Base-by-base conservation (phyloP, 371 early-diverging fungal genomes). In the Choanephora cucurbitarum region DNA sequence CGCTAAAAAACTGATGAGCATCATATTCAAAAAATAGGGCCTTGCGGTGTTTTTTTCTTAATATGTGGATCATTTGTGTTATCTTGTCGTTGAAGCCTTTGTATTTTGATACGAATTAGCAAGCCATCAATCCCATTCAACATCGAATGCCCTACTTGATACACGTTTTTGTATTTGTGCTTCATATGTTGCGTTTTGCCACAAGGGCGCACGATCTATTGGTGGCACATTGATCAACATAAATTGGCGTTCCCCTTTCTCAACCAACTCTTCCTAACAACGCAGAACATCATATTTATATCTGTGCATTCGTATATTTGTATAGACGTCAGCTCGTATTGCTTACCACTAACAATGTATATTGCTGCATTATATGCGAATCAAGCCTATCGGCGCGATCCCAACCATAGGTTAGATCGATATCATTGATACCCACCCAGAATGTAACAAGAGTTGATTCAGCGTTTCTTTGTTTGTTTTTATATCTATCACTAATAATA, bases 371-470 rank as follows among this genome's bases (percentile, higher is more conserved):
- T 15, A 73, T 60, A 2, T 32, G n/a, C 10, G 22, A 21, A 51
- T 70, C 65, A 34, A 69, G 34, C 19, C 19, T 32, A 22, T 44
- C 24, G 0, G 60, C 60, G 32, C 55, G 24, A 13, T 47, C 22
- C 67, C 65, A 67, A 13, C 58, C 54, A 24, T 62, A 61, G 5
- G 73, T 70, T 18, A 69, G 33, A n/a, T 58, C 63, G 42, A 75
- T 67, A 39, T 75, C 75, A 49, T 75, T 75, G 24, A 75, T 75
- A 6, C 75, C 75, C 5, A 75, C 67, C 71, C 71, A 75, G 23
- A 75, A 47, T 3, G 62, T 64, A 22, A 53, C 62, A 7, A 75
- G 44, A 1, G 72, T 70, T 4, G 59, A 54, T n/a, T 58, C 9
- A 18, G 44, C 19, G 4, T 58, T 63, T 5, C 58, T 58, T 17